Evolutionary conservation across 768 basidiomycete species (phyloP).

Genomic region (Rhodotorula toruloides): DNA sequence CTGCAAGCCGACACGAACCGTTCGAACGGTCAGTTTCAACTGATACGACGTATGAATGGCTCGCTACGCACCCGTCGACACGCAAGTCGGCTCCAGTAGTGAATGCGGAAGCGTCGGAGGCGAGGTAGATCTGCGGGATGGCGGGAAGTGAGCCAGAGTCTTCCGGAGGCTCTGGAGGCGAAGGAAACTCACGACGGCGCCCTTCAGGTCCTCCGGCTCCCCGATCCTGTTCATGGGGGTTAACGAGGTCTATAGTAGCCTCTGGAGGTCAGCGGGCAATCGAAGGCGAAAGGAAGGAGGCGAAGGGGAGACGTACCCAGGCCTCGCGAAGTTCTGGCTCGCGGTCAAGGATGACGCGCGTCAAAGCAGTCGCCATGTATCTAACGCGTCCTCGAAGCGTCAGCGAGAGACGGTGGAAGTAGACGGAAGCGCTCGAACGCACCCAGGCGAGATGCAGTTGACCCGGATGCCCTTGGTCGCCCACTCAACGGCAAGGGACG

Average conservation of each 20-base stretch:
- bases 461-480: conserved; percentile 63
- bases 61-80: conserved; percentile 61
- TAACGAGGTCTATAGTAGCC: conserved; percentile 57
- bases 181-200: conserved; percentile 16
- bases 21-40: conserved; percentile 15
- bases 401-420: not conserved
- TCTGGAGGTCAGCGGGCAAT: too few relatives aligned
- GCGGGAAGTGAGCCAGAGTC: not conserved
- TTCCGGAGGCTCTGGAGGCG: too few relatives aligned
- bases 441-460: conserved; percentile 59
- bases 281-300: too few relatives aligned
- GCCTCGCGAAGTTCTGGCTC: conserved; percentile 53
- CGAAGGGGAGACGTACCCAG: conserved; percentile 54
- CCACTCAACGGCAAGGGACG: conserved; percentile 92
- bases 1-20: not conserved
- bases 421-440: not conserved
- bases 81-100: conserved; percentile 80
- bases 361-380: conserved; percentile 71
- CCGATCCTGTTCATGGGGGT: conserved; percentile 89
- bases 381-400: not conserved
- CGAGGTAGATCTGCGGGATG: conserved; percentile 74
- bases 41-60: not conserved
- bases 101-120: conserved; percentile 82
- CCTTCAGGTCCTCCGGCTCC: conserved; percentile 84
- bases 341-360: conserved; percentile 69